Percentiles rank a stretch among this genome's conserved stretches.
Evolutionary conservation across 495 filamentous ascomycete species (phyloP).

Genomic region (Sordaria brevicollis): DNA sequence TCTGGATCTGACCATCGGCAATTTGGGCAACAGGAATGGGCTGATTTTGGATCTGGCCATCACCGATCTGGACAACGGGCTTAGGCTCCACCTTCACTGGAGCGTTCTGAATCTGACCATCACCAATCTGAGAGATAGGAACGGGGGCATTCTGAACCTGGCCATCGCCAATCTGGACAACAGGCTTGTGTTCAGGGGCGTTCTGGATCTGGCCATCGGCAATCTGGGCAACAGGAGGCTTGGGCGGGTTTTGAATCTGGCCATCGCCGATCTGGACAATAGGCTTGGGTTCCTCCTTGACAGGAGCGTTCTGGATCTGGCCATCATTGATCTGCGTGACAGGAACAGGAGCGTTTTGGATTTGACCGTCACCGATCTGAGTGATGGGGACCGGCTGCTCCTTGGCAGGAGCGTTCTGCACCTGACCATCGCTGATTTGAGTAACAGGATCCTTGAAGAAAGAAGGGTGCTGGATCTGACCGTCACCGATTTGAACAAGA

Average conservation of each 20-base stretch:
- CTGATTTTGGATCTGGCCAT: too few species aligned
- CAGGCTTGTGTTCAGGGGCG: background rate
- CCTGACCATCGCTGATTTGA: background rate
- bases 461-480: background rate
- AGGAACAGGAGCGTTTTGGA: background rate
- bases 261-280: background rate
- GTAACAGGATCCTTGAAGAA: background rate
- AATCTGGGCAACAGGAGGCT: too few species aligned
- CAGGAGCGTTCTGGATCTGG: background rate
- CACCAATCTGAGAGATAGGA: too few species aligned
- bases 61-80: too few species aligned
- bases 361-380: background rate
- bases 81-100: background rate
- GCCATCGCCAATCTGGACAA: background rate
- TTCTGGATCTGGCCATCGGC: too few species aligned
- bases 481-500: background rate
- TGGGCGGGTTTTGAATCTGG: too few species aligned
- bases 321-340: background rate
- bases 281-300: background rate
- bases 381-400: background rate
- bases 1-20: too few species aligned
- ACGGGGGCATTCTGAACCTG: too few species aligned
- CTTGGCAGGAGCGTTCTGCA: background rate
- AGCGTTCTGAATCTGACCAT: background rate
- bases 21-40: too few species aligned